Base-by-base conservation (phyloP, 768 basidiomycete genomes). In the Lenzites betulinus region DNA sequence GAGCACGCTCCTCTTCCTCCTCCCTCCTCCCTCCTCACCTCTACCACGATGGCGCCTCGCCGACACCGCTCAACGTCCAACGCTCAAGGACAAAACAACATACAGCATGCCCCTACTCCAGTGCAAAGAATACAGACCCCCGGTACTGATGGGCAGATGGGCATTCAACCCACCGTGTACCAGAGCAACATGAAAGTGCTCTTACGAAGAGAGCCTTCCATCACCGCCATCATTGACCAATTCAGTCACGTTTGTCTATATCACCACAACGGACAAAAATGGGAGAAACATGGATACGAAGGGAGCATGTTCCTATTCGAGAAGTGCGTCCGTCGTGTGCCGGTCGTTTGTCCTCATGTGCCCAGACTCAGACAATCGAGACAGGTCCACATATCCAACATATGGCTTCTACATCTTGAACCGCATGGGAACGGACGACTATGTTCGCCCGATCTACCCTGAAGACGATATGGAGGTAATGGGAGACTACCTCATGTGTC, bases 221-320 rank as follows among this genome's bases (percentile, higher is more conserved):
- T 94, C 66, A 76, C 81, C 54, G 85, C 87, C 33, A 91, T 93
- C 67, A 85, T 92, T 66, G 92, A 94, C 76, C 90, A 92, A 68
- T 92, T 93, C 79, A 90, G 87, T 67, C 90, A 93, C 76, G 90
- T 92, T 56, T 91, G 90, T 75, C 78, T 92, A 54, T 92, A 92
- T 67, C 86, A 89, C 69, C 82, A 86, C 69, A 86, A 90, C 65
- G 88, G 80, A 7, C 68, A 81, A 67, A 87, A 85, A 69, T 94
- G 92, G 92, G 84, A 86, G 73, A 92, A 92, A 73, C 83, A 88
- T 61, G 91, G 91, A 43, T 89, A 75, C 70, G 92, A 94, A 71
- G 92, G 92, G n/a, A 88, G 84, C 75, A 91, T 93, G 86, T 93
- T 94, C 75, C 77, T 94, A 65, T 92, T 89, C 67, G 91, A 93